A percentile compares a stretch with the other conserved stretches of the same genome.
phyloP scores from a whole-genome alignment of 192 early-diverging fungal genomes.

The Lobulomyces angularis region DNA sequence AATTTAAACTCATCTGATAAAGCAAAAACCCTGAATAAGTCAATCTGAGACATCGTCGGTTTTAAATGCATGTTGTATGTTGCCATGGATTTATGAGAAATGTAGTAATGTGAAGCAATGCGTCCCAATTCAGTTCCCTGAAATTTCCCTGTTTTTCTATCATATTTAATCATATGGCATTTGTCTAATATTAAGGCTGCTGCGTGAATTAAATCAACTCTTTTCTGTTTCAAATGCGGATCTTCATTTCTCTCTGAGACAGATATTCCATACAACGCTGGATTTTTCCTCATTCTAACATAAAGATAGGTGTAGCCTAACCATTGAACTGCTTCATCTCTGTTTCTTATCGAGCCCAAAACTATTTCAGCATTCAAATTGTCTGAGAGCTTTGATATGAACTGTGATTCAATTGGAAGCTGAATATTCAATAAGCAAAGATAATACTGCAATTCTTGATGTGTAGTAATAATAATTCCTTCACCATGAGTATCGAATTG shows the following conservation, averaged over 20 bases:
- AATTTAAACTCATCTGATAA: constrained; percentile 82
- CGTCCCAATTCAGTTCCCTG: constrained; percentile 83
- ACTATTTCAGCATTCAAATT: constrained; percentile 94
- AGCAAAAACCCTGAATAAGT: constrained; percentile 81
- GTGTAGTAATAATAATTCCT: constrained; percentile 92
- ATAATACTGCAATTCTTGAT: constrained; percentile 88
- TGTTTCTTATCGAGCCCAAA: constrained; percentile 75
- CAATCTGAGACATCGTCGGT: constrained; percentile 79
- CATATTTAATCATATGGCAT: constrained; percentile 87
- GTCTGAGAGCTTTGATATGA: constrained; percentile 74
- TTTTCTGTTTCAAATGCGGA: constrained; percentile 66
- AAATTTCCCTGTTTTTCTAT: constrained; percentile 79
- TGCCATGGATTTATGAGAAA: constrained; percentile 80
- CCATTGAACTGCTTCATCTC: constrained; percentile 93
- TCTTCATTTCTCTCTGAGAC: constrained; percentile 63
- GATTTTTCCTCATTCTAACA: constrained; percentile 90
- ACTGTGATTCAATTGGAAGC: constrained; percentile 94
- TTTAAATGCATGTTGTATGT: constrained; percentile 89
- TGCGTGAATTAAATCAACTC: constrained; percentile 79
- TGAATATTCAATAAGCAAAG: constrained; percentile 89
- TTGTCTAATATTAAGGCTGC: constrained; percentile 82
- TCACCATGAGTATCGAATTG: constrained; percentile 92
- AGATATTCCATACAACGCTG: constrained; percentile 65
- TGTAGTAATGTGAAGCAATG: constrained; percentile 95
- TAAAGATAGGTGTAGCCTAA: constrained; percentile 90